phyloP scores from a whole-genome alignment of 495 filamentous ascomycete species.

The Penicillium malachiteum region DNA sequence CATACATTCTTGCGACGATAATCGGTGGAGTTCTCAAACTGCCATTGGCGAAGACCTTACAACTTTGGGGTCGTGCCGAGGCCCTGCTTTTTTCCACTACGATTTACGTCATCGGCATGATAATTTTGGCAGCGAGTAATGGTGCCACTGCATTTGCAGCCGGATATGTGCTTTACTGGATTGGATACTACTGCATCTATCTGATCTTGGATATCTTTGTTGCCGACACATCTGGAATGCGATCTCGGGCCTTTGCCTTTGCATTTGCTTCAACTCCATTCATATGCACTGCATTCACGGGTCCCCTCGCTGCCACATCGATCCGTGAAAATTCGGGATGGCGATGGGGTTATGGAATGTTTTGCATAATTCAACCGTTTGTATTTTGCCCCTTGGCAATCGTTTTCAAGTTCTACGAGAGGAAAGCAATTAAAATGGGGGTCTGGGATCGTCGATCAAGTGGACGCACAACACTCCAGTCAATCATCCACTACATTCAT shows the following conservation, averaged over 20 bases:
- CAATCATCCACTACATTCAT: slow-evolving; percentile 52
- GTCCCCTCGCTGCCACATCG: slow-evolving; percentile 30
- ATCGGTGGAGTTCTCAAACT: slow-evolving; percentile 66
- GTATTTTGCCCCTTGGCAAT: slow-evolving; percentile 50
- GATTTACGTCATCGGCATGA: slow-evolving; percentile 41
- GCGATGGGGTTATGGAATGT: slow-evolving; percentile 65
- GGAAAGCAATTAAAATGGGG: slow-evolving; percentile 52
- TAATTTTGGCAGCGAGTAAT: slow-evolving; percentile 48
- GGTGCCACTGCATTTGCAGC: slow-evolving; percentile 47
- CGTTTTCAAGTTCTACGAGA: slow-evolving; percentile 55
- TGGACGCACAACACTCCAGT: slow-evolving; percentile 45
- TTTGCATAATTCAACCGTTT: slow-evolving; percentile 55
- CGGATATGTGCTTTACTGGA: slow-evolving; percentile 54
- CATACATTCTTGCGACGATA: slow-evolving; percentile 45
- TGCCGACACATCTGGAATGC: slow-evolving; percentile 62
- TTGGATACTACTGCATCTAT: slow-evolving; percentile 56
- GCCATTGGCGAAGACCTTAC: slow-evolving; percentile 66
- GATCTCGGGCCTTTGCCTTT: slow-evolving; percentile 60
- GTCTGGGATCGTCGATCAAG: slow-evolving; percentile 36
- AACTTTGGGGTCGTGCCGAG: slow-evolving; percentile 62
- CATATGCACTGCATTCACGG: slow-evolving; percentile 48
- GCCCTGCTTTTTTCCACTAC: slow-evolving; percentile 46
- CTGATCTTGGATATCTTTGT: slow-evolving; percentile 61
- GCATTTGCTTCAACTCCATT: slow-evolving; percentile 61
- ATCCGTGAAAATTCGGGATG: slow-evolving; percentile 53